Evolutionary conservation across 305 asterid genomes (phyloP).

Genomic region (Fraxinus greggii): DNA sequence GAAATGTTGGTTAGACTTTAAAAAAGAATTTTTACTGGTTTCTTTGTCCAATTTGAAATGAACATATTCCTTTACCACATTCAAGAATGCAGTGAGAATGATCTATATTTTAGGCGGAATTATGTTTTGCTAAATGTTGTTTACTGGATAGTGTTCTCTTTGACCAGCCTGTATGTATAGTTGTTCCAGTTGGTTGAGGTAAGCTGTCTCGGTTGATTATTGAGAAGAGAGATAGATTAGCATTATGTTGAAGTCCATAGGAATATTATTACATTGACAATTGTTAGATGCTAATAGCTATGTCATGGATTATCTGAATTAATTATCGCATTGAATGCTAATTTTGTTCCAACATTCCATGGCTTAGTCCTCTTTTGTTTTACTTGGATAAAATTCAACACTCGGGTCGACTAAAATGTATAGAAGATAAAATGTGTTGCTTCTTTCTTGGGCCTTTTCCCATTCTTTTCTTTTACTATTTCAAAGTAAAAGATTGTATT

Average conservation of each 20-base stretch:
- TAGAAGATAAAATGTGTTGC: neutral
- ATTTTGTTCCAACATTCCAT: neutral
- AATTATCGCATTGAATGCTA: neutral
- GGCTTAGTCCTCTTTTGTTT: conserved; percentile 4
- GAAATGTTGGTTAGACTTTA: neutral
- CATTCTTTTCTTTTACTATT: conserved; percentile 16
- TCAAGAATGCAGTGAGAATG: neutral
- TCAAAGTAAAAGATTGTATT: neutral
- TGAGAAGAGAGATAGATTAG: neutral
- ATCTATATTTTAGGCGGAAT: neutral
- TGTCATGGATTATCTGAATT: neutral
- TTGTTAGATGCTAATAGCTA: neutral
- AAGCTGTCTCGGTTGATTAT: neutral
- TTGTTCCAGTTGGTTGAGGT: neutral
- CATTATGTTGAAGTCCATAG: neutral
- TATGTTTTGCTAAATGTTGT: neutral
- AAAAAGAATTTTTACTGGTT: neutral
- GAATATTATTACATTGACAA: neutral
- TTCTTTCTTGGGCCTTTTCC: neutral
- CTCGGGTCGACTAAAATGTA: neutral
- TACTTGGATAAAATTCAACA: neutral
- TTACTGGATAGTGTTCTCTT: neutral
- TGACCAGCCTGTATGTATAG: neutral
- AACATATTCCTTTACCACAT: neutral
- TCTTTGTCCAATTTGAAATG: neutral